Percentiles rank a stretch among this genome's conserved stretches.
These are phyloP conservation scores for Citrullus amarus DNA, from an alignment of 306 rosid genomes.

Conservation along the genomic window DNA sequence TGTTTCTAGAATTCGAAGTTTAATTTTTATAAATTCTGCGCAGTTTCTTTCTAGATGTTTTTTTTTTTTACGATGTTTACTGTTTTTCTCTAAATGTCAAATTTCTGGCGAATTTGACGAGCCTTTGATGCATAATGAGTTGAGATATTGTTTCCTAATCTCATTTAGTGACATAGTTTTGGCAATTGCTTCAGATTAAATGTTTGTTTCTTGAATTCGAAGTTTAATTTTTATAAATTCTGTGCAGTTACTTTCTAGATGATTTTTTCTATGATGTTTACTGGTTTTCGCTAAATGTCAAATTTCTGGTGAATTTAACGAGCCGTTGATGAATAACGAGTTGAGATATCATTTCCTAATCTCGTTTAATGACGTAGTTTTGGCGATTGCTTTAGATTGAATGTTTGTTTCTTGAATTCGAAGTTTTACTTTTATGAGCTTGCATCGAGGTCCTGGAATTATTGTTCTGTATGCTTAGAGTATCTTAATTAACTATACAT, in stretches of 20 bases:
- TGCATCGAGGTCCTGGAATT: neutral
- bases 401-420: neutral
- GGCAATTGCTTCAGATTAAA: neutral
- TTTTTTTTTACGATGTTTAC: no score
- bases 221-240: neutral
- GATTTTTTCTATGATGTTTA: no score
- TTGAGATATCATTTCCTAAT: neutral
- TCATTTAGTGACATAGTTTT: neutral
- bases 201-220: neutral
- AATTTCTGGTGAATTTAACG: neutral
- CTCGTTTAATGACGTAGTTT: neutral
- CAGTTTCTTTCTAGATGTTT: neutral
- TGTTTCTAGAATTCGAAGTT: neutral
- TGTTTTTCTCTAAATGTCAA: neutral
- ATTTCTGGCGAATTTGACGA: neutral
- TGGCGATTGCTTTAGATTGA: neutral
- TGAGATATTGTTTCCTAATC: neutral
- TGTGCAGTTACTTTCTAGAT: no score
- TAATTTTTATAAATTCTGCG: neutral
- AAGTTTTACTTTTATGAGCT: neutral
- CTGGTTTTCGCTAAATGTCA: no score
- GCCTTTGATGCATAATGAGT: neutral
- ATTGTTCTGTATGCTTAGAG: neutral
- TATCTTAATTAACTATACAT: neutral
- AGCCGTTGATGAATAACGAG: neutral